Evolutionary conservation across 805 yeast species (phyloP).

Genomic region (Yamadazyma sp.): DNA sequence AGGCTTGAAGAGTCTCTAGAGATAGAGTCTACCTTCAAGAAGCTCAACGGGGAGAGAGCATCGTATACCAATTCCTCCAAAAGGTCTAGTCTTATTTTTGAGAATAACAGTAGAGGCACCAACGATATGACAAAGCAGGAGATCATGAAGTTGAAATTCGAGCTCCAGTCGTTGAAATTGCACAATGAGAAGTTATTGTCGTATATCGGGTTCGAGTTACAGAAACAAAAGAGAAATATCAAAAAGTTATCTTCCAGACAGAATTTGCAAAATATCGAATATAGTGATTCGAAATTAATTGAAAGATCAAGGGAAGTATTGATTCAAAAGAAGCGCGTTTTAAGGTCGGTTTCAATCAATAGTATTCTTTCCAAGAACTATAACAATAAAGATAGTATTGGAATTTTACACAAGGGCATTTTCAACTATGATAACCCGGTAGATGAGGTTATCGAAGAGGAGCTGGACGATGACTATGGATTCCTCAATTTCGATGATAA

Average conservation of each 20-base stretch:
- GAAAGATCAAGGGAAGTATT: slow-evolving; percentile 47
- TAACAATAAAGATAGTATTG: slow-evolving; percentile 10
- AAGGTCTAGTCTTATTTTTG: slow-evolving; percentile 12
- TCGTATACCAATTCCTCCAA: slow-evolving; percentile 8
- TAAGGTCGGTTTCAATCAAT: slow-evolving; percentile 39
- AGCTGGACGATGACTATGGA: slow-evolving; percentile 32
- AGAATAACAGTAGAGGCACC: slow-evolving; percentile 5
- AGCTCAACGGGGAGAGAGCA: slow-evolving; percentile 10
- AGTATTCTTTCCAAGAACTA: slow-evolving; percentile 23
- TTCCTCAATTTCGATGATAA: slow-evolving; percentile 28
- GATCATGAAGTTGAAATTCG: slow-evolving; percentile 51
- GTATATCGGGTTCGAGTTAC: slow-evolving; percentile 57
- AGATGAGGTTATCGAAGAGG: slow-evolving; percentile 3
- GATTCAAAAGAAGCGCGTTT: slow-evolving; percentile 42
- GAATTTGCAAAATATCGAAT: slow-evolving; percentile 37
- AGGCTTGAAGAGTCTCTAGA: slow-evolving; percentile 8
- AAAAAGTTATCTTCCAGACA: slow-evolving; percentile 40
- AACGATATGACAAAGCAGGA: slow-evolving; percentile 26
- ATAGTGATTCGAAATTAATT: slow-evolving; percentile 54
- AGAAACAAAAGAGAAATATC: slow-evolving; percentile 45
- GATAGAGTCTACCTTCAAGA: slow-evolving; percentile 12
- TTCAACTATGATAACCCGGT: slow-evolving; percentile 18
- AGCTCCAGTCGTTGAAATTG: slow-evolving; percentile 50
- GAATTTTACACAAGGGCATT: slow-evolving; percentile 18
- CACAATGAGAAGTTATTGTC: slow-evolving; percentile 58